Evolutionary conservation across 148 eudicot genomes (phyloP), one percentile per base, ranked within the genome.

Genomic region (Arbutus unedo): DNA sequence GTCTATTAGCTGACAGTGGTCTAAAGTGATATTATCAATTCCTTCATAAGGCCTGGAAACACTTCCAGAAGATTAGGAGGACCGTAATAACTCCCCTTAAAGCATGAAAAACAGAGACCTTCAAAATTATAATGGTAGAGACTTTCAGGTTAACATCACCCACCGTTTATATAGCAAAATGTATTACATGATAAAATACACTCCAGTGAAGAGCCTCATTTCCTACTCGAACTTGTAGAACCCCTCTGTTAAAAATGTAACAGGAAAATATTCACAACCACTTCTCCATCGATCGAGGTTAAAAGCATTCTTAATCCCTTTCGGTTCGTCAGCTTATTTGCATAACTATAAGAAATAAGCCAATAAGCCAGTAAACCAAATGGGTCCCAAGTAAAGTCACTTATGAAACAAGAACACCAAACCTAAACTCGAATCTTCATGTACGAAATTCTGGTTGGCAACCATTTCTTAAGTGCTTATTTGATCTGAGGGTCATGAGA

Each of bases 241-340:
- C 64, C 9, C 49, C 70, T 18, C 9, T 3, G 38, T 16, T 15
- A 57, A 41, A 31, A 31, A 31, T 31, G 53, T 4, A 38, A 6
- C 19, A 2, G 57, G 31, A 78, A 60, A 21, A n/a, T 79, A 79
- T 79, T 45, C 70, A 45, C 81, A 62, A 43, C 38, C 10, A 54
- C 4, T 41, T 55, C n/a, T 31, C 43, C 45, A 31, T 31, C 38
- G 38, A 31, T 31, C 1, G 38, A 31, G 38, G 38, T 31, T 31
- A 31, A 31, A 31, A 31, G 38, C 38, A 31, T 31, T 31, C 38
- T 31, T 31, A 31, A 1, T 31, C 38, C 1, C 38, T 31, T 31
- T 31, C 38, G 38, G 38, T 31, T 31, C 38, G 38, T 31, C 38
- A 31, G 38, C 38, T 31, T 31, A 31, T 31, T 31, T 31, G 38